Percentiles rank a stretch among this genome's conserved stretches.
phyloP scores from a whole-genome alignment of 108 stramenopile genomes.

The Nitzschia sp. region DNA sequence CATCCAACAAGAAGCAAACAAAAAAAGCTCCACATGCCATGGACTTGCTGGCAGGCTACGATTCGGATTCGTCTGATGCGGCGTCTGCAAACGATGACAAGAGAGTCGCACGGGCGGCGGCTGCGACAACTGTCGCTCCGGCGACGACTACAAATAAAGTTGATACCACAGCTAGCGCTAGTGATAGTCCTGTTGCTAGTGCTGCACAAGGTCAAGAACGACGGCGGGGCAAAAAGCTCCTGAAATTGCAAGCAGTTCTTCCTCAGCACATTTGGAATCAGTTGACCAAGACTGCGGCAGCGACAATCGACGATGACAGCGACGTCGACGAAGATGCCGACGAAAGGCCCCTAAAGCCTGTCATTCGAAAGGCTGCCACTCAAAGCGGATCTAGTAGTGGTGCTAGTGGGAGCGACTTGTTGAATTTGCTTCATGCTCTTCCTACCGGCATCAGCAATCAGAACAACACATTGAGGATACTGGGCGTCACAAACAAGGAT shows the following conservation, averaged over 20 bases:
- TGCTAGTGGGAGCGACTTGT: background rate
- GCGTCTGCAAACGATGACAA: too few species aligned
- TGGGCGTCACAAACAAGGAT: background rate
- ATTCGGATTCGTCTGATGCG: too few species aligned
- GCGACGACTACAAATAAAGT: too few species aligned
- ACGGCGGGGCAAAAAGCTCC: constrained; percentile 25
- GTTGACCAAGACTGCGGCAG: constrained; percentile 15
- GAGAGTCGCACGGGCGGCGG: too few species aligned
- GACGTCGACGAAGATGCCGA: constrained; percentile 20
- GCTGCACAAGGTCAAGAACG: too few species aligned
- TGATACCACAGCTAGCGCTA: too few species aligned
- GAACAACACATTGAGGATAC: constrained; percentile 9
- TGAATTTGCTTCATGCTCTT: background rate
- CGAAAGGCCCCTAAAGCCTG: background rate
- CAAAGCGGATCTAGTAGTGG: background rate
- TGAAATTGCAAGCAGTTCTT: constrained; percentile 40
- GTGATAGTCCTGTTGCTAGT: too few species aligned
- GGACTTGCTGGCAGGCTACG: too few species aligned
- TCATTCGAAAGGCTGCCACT: background rate
- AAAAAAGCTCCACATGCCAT: too few species aligned
- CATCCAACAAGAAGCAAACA: too few species aligned
- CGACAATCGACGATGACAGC: constrained; percentile 14
- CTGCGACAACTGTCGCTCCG: too few species aligned
- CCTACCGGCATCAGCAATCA: background rate
- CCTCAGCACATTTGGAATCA: constrained; percentile 45